Evolutionary conservation across 2,329 filamentous ascomycete genomes (phyloP), one percentile per base, ranked within the genome.

Genomic region (Lecanoromycetidae sp.): DNA sequence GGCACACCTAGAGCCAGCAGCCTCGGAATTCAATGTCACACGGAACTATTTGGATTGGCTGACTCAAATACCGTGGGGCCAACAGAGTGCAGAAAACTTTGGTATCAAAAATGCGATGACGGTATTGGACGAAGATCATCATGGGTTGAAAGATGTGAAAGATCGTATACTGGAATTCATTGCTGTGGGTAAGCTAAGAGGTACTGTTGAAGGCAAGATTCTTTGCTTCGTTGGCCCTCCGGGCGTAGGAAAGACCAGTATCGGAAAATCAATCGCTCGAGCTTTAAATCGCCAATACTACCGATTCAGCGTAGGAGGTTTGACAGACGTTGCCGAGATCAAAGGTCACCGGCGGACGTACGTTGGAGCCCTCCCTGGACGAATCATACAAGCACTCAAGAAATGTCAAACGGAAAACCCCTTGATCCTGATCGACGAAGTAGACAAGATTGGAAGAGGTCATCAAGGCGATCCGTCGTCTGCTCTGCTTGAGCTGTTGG

Each of bases 341-440:
- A 98, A 98, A 71, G 91, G 91, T 42, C 91, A 98, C 63, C 77
- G 91, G 58, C 78, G 91, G 57, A 98, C 91, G 2, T 98, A 98
- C 57, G 91, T 98, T 44, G 91, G 93, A 53, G 91, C 91, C 22
- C 71, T 98, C 29, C 91, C 91, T 3, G 93, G 91, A 42, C 84
- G 93, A 50, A 94, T 98, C 61, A 96, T 98, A 52, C 93, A 98
- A 66, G 91, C 91, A 1, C 70, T 98, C 59, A 98, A 98, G 74
- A 98, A 98, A 66, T 96, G 90, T 62, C 88, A 96, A 68, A 98
- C 91, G 0, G 93, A 98, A 66, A 98, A 98, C 63, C 91, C 91
- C 23, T 73, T 98, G 25, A 87, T 98, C 42, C 69, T 98, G 54
- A 96, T 98, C 55, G 91, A 98, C 61, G 91, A 98, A 62, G 81